These are phyloP conservation scores for Pulveroboletus sp. DNA, from an alignment of 768 basidiomycete genomes.

Conservation along the genomic window DNA sequence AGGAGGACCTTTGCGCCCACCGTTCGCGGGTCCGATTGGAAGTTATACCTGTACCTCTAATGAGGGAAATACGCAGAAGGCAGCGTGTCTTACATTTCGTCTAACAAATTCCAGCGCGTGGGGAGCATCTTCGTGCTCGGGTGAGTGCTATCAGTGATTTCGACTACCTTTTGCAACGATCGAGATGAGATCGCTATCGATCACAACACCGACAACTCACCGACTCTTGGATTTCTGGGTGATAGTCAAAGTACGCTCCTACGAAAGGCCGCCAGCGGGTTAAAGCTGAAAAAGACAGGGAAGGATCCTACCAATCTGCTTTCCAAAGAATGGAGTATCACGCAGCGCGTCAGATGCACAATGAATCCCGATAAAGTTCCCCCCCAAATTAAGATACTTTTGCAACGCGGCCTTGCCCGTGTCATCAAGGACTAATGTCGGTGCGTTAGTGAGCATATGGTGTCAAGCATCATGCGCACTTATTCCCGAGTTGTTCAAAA, in stretches of 20 bases:
- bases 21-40: slow-evolving; percentile 64
- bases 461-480: slow-evolving; percentile 37
- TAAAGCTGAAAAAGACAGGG: not conserved
- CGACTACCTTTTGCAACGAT: slow-evolving; percentile 45
- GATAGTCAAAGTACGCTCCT: slow-evolving; percentile 73
- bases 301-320: slow-evolving; percentile 48
- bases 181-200: not conserved
- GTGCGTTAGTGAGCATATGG: not conserved
- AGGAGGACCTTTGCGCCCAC: slow-evolving; percentile 64
- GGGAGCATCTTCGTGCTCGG: slow-evolving; percentile 61
- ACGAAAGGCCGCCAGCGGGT: slow-evolving; percentile 1
- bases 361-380: slow-evolving; percentile 71
- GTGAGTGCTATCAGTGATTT: slow-evolving; percentile 54
- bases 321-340: slow-evolving; percentile 54
- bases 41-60: slow-evolving; percentile 54
- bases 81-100: slow-evolving; percentile 53
- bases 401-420: slow-evolving; percentile 60
- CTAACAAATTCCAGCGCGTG: slow-evolving; percentile 47
- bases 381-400: slow-evolving; percentile 62
- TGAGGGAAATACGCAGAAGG: slow-evolving; percentile 6
- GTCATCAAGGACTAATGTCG: slow-evolving; percentile 49
- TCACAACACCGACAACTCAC: slow-evolving; percentile 35
- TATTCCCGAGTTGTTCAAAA: slow-evolving; percentile 68
- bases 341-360: slow-evolving; percentile 60
- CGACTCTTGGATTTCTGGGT: slow-evolving; percentile 62